A percentile compares a stretch with the other conserved stretches of the same genome.
phyloP scores from a whole-genome alignment of 768 basidiomycete species.

The Rhodocollybia butyracea region DNA sequence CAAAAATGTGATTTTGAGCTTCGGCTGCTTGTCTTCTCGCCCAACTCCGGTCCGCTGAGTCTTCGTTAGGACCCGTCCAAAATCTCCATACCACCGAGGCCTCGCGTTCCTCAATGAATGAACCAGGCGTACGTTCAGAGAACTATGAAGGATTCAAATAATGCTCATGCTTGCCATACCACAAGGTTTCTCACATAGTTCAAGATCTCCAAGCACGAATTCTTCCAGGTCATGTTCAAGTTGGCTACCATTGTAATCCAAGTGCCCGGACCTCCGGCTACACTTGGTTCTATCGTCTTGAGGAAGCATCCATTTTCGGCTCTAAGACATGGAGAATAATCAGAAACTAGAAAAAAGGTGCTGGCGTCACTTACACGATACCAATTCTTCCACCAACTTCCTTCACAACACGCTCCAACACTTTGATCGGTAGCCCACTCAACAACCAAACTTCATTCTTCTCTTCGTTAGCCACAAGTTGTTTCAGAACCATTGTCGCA shows the following conservation, averaged over 20 bases:
- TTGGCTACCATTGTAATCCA: slow-evolving; percentile 85
- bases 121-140: slow-evolving; percentile 76
- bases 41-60: slow-evolving; percentile 68
- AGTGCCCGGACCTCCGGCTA: slow-evolving; percentile 15
- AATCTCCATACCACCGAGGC: slow-evolving; percentile 85
- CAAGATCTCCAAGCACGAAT: slow-evolving; percentile 75
- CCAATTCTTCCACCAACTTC: slow-evolving; percentile 61
- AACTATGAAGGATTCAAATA: slow-evolving; percentile 46
- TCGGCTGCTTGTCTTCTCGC: slow-evolving; percentile 84
- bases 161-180: neutral
- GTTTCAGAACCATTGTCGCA: slow-evolving; percentile 48
- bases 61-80: slow-evolving; percentile 55
- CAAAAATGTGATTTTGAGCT: slow-evolving; percentile 91
- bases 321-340: slow-evolving; percentile 36
- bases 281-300: slow-evolving; percentile 38
- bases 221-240: slow-evolving; percentile 80
- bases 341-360: neutral
- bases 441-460: slow-evolving; percentile 81
- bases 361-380: slow-evolving; percentile 55
- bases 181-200: slow-evolving; percentile 61
- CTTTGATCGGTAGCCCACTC: slow-evolving; percentile 66
- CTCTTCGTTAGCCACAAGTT: slow-evolving; percentile 54
- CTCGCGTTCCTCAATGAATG: slow-evolving; percentile 80
- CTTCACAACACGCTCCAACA: slow-evolving; percentile 60
- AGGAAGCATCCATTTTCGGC: slow-evolving; percentile 90